These are phyloP conservation scores for Mycena epipterygia DNA, from an alignment of 768 basidiomycete genomes.

Conservation along the genomic window DNA sequence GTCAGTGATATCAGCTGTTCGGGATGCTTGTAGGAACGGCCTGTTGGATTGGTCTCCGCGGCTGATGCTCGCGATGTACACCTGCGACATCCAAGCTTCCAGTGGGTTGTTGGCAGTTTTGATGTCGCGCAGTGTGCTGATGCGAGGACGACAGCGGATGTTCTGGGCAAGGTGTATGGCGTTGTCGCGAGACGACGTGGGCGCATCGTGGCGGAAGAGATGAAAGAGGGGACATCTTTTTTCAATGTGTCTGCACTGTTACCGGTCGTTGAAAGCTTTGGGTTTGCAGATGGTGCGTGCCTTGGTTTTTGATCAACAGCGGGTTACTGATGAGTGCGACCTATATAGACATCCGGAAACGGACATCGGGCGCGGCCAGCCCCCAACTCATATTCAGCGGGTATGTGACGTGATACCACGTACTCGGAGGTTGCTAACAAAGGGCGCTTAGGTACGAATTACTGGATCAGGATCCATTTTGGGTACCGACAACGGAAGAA, in stretches of 20 bases:
- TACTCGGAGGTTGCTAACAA: conserved; percentile 29
- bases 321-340: not conserved
- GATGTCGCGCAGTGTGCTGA: conserved; percentile 27
- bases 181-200: conserved; percentile 94
- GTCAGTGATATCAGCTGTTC: conserved; percentile 88
- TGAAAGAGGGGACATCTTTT: conserved; percentile 97
- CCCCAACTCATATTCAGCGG: conserved; percentile 98
- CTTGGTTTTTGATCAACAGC: not conserved
- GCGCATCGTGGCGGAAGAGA: conserved; percentile 94
- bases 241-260: conserved; percentile 93
- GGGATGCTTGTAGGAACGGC: conserved; percentile 91
- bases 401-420: conserved; percentile 54
- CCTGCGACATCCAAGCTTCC: conserved; percentile 97
- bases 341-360: conserved; percentile 88
- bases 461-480: conserved; percentile 95
- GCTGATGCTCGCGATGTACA: conserved; percentile 98
- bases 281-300: conserved; percentile 91
- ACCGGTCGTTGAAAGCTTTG: conserved; percentile 97
- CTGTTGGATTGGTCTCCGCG: conserved; percentile 98
- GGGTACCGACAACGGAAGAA: conserved; percentile 97
- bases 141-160: conserved; percentile 77
- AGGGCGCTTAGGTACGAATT: conserved; percentile 84
- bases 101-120: conserved; percentile 66
- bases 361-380: conserved; percentile 96
- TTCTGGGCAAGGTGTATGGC: conserved; percentile 96